Evolutionary conservation across 306 rosid genomes (phyloP).

Genomic region (Dalbergia oliveri): DNA sequence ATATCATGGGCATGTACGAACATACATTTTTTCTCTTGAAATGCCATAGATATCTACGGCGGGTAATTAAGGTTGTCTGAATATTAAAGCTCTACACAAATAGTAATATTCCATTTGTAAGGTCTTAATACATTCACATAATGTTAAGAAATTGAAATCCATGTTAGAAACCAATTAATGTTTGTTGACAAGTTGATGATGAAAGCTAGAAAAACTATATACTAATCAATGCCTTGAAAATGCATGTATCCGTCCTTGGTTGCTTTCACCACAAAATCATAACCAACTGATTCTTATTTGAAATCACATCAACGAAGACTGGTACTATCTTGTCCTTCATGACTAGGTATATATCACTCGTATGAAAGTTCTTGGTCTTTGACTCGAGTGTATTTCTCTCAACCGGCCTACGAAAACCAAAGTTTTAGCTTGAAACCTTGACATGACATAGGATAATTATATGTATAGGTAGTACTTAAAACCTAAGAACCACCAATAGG

Average conservation of each 20-base stretch:
- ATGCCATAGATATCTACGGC: background rate
- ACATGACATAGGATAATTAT: background rate
- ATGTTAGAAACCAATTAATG: conserved; percentile 14
- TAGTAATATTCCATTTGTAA: background rate
- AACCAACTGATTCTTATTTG: conserved; percentile 59
- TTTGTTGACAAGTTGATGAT: conserved; percentile 37
- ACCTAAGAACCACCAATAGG: too few species aligned
- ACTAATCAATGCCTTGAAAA: conserved; percentile 59
- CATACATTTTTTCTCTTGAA: conserved; percentile 4
- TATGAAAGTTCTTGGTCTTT: conserved; percentile 34
- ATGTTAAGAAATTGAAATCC: conserved; percentile 17
- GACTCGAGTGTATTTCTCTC: conserved; percentile 39
- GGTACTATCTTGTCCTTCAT: conserved; percentile 5
- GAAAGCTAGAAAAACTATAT: conserved; percentile 36
- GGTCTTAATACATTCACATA: conserved; percentile 5
- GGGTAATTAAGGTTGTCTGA: background rate
- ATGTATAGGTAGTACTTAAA: background rate
- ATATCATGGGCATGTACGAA: conserved; percentile 18
- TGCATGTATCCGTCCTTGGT: conserved; percentile 24
- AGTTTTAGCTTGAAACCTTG: background rate
- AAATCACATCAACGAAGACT: conserved; percentile 43
- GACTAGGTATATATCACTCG: background rate
- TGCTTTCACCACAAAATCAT: conserved; percentile 56
- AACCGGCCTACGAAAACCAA: conserved; percentile 33
- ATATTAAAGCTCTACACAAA: background rate